Conservation (phyloP, 305 asterid species). For the Fraxinus paxiana region DNA sequence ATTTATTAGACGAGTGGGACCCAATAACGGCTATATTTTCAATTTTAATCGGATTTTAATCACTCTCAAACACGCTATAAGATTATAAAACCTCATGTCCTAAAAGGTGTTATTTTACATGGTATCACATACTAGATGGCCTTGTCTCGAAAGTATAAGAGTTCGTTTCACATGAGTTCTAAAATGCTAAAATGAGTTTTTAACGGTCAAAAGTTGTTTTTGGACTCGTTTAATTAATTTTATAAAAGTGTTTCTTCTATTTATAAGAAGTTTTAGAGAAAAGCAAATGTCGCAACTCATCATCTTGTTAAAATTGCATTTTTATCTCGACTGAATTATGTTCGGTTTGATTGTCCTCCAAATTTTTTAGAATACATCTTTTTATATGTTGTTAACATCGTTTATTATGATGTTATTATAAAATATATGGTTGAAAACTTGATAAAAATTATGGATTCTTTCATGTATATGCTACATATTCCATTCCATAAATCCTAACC, state of each 20-base stretch:
- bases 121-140: background rate
- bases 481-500: background rate
- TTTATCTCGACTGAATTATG: background rate
- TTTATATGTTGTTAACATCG: background rate
- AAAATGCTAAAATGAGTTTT: background rate
- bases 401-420: too few species aligned
- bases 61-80: too few species aligned
- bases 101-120: background rate
- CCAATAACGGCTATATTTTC: too few species aligned
- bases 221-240: background rate
- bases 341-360: background rate
- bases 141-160: background rate
- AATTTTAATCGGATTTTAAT: too few species aligned
- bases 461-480: too few species aligned
- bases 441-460: background rate
- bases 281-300: background rate
- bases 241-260: too few species aligned
- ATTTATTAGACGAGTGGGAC: too few species aligned
- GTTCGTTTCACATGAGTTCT: background rate
- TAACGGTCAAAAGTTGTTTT: background rate
- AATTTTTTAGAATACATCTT: background rate
- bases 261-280: too few species aligned
- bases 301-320: too few species aligned
- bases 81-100: background rate
- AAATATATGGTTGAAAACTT: too few species aligned